Conservation (phyloP, 495 filamentous ascomycete genomes). For the Articulospora tetracladia region DNA sequence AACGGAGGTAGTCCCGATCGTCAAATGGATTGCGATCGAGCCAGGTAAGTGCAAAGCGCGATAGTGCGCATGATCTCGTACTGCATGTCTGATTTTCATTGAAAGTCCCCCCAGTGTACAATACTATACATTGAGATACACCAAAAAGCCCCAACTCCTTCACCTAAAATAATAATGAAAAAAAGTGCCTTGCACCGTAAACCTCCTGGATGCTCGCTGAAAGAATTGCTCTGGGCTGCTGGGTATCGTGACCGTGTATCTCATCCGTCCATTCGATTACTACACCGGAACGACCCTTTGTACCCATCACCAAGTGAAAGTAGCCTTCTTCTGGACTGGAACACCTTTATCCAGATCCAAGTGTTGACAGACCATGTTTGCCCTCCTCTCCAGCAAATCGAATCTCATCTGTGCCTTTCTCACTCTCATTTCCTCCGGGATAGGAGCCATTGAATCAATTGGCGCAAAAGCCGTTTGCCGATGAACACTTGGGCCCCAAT, state of each 20-base stretch:
- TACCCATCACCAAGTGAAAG: slow-evolving; percentile 3
- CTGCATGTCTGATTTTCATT: background rate
- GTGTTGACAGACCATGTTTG: slow-evolving; percentile 10
- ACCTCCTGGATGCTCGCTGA: background rate
- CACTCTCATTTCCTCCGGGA: slow-evolving; percentile 17
- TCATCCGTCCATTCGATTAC: background rate
- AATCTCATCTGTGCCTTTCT: slow-evolving; percentile 11
- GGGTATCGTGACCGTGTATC: background rate
- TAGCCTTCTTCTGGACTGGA: slow-evolving; percentile 6
- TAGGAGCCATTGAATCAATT: background rate
- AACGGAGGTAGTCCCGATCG: no score
- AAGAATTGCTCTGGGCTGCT: background rate
- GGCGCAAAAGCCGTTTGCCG: background rate
- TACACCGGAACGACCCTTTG: no score
- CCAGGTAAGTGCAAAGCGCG: background rate
- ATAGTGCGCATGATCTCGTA: no score
- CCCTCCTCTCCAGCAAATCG: slow-evolving; percentile 5
- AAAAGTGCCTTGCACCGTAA: background rate
- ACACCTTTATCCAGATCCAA: slow-evolving; percentile 9
- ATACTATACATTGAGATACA: background rate
- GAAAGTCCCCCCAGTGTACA: background rate
- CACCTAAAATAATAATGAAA: background rate
- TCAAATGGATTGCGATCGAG: no score
- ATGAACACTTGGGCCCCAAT: background rate
- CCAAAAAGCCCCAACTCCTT: background rate